Conservation (phyloP, 352 stramenopile genomes). For the Halophytophthora polymorphica region DNA sequence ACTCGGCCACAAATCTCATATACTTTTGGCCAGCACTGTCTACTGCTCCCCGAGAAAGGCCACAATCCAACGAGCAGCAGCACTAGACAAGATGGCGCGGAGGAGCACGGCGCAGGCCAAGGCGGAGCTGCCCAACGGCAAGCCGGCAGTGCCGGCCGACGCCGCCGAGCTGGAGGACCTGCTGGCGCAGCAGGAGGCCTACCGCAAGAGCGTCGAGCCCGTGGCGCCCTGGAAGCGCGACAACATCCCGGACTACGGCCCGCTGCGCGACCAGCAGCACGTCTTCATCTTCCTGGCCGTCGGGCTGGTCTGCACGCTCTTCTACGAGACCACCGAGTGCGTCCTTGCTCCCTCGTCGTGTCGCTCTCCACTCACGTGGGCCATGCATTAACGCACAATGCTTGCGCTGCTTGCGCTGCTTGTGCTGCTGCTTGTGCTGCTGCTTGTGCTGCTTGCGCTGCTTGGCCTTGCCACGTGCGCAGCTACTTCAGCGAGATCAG, state of each 20-base stretch:
- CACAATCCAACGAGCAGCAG: too few relatives aligned
- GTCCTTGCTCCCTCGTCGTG: too few relatives aligned
- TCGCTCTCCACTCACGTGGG: too few relatives aligned
- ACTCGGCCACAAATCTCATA: too few relatives aligned
- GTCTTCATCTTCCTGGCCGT: slow-evolving; percentile 66
- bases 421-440: not conserved
- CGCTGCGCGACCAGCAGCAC: slow-evolving; percentile 56
- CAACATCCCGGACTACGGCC: slow-evolving; percentile 78
- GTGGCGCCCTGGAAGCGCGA: slow-evolving; percentile 79
- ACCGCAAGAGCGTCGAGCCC: slow-evolving; percentile 65
- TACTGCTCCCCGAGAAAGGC: too few relatives aligned
- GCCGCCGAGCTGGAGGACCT: slow-evolving; percentile 33
- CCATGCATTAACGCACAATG: too few relatives aligned
- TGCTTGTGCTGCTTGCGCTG: too few relatives aligned
- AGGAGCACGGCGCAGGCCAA: too few relatives aligned
- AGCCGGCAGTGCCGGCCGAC: slow-evolving; percentile 1
- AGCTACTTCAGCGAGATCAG: slow-evolving; percentile 75
- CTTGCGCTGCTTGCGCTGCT: too few relatives aligned
- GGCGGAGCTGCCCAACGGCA: slow-evolving; percentile 17
- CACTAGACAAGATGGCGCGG: too few relatives aligned
- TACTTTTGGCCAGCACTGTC: too few relatives aligned
- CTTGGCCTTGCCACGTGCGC: too few relatives aligned
- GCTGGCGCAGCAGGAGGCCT: slow-evolving; percentile 45
- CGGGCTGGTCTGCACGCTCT: slow-evolving; percentile 55
- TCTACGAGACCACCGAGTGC: slow-evolving; percentile 72